These are phyloP conservation scores for Fraxinus latifolia DNA, from an alignment of 305 asterid species.

Conservation along the genomic window DNA sequence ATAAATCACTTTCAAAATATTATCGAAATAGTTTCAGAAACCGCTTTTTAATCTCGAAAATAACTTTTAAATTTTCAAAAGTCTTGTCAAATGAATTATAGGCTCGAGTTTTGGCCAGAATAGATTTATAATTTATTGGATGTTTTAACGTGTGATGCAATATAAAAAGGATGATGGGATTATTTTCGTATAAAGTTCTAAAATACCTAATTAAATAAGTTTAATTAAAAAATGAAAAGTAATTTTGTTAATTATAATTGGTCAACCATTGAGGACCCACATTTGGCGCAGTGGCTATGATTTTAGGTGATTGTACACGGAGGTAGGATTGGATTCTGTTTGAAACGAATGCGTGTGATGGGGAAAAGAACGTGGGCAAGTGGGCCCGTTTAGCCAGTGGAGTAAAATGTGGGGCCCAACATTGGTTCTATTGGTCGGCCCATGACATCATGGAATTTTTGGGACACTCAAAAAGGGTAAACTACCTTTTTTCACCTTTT, in stretches of 20 bases:
- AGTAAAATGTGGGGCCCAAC: slow-evolving; percentile 7
- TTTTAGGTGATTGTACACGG: slow-evolving; percentile 24
- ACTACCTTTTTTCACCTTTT: background rate
- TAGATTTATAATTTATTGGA: background rate
- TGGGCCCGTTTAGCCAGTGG: slow-evolving; percentile 17
- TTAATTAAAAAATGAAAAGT: background rate
- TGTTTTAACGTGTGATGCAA: background rate
- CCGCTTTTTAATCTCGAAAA: too few relatives aligned
- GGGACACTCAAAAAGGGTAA: background rate
- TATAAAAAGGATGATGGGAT: background rate
- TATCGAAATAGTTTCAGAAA: too few relatives aligned
- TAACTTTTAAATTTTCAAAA: too few relatives aligned
- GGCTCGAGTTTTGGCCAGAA: too few relatives aligned
- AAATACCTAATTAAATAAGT: background rate
- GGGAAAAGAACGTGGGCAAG: slow-evolving; percentile 28
- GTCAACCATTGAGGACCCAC: slow-evolving; percentile 29
- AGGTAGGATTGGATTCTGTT: slow-evolving; percentile 20
- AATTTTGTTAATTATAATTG: background rate
- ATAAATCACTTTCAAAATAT: too few relatives aligned
- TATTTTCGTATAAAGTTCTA: background rate
- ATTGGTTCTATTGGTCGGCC: slow-evolving; percentile 29
- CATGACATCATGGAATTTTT: slow-evolving; percentile 26
- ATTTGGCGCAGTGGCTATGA: slow-evolving; percentile 22
- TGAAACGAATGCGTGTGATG: slow-evolving; percentile 24
- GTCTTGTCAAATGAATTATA: too few relatives aligned